Percentiles rank a stretch among this genome's conserved stretches.
Evolutionary conservation across 169 alveolate species (phyloP).

Genomic region (Cryptosporidium bovis): DNA sequence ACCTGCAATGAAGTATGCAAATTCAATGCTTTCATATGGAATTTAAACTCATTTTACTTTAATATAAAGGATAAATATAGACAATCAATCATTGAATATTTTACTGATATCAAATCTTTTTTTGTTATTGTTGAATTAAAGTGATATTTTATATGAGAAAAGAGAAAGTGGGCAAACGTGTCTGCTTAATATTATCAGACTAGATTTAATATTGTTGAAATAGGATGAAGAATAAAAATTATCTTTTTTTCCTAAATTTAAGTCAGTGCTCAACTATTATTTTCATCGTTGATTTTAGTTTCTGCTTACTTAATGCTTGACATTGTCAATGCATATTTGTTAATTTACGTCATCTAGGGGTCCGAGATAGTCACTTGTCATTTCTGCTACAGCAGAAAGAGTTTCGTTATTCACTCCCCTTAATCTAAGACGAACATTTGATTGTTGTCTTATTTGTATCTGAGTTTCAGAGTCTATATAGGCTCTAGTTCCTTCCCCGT

Average conservation of each 20-base stretch:
- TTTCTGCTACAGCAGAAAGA: conserved; percentile 91
- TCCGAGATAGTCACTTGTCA: conserved; percentile 89
- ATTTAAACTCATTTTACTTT: conserved; percentile 25
- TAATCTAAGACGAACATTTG: conserved; percentile 88
- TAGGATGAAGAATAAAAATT: background rate
- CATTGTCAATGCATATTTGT: no score
- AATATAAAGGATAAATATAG: background rate
- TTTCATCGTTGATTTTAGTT: background rate
- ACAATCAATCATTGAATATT: background rate
- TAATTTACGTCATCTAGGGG: conserved; percentile 80
- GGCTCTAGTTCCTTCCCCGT: conserved; percentile 22
- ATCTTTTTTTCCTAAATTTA: conserved; percentile 9
- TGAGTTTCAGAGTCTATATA: conserved; percentile 87
- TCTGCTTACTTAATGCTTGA: background rate
- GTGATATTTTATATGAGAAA: no score
- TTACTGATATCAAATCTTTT: background rate
- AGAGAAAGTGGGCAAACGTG: no score
- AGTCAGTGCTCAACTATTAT: background rate
- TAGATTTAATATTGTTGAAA: no score
- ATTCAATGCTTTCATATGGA: conserved; percentile 81
- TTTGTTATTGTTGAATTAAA: background rate
- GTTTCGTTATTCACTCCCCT: conserved; percentile 91
- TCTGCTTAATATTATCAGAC: no score
- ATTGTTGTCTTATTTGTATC: conserved; percentile 85
- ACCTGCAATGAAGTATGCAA: conserved; percentile 94